Base-by-base conservation (phyloP, 495 filamentous ascomycete species). In the Darksidea phi region DNA sequence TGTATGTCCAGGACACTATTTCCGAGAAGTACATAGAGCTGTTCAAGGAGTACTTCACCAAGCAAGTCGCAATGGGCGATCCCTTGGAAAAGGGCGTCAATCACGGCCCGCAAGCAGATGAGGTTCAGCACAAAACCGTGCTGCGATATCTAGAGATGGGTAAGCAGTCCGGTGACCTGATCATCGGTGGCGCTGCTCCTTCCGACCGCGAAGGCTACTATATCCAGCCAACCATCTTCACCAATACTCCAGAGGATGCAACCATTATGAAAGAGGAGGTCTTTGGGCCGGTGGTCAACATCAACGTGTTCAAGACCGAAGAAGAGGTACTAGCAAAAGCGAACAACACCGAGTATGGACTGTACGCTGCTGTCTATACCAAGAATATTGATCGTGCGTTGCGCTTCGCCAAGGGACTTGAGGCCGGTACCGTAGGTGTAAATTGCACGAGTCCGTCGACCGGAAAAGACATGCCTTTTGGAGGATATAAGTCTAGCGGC, bases 191-290 rank as follows among this genome's bases (percentile, higher is more conserved):
- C 20, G 58, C 36, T 6, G 55, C 54, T 8, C 36, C 48, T 11
- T 61, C 61, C 3, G 58, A 71, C 23, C 64, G 58, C 5, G 68
- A 75, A 48, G 79, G 78, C 12, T 81, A 73, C 64, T 82, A 76
- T 55, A 74, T 82, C 18, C 61, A 77, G 38, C 77, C 76, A 6
- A 84, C 80, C 1, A 75, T 77, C 25, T 79, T 82, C 66, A 67
- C 71, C 1, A 73, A 77, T 45, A 74, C 75, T 1, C 50, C 64
- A 0, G 75, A 78, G 38, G 58, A 76, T 37, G 71, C 74, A 11
- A 45, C 57, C 2, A 69, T 79, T 6, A 75, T 75, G 66, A 71
- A 65, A 15, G 73, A 79, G 45, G 80, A 82, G 58, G 70, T 76
- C 17, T 82, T 82, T 53, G 80, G 79, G 0, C 79, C 79, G 3